Percentiles rank a stretch among this genome's conserved stretches.
phyloP scores from a whole-genome alignment of 1,284 basidiomycete species.

The Cystobasidiaceae sp. region DNA sequence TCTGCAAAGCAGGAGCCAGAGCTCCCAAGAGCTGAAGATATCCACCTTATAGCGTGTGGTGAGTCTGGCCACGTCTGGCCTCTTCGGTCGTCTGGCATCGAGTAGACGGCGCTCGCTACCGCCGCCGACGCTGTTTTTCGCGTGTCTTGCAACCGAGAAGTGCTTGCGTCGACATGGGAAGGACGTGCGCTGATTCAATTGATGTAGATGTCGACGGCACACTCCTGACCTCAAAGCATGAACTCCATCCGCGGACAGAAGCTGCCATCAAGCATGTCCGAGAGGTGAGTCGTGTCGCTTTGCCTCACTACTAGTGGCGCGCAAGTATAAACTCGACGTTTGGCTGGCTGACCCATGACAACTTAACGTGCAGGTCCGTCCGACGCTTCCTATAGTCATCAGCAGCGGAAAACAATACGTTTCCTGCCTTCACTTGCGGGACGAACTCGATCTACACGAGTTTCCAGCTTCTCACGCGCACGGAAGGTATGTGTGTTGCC shows the following conservation, averaged over 20 bases:
- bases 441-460: slow-evolving; percentile 15
- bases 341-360: neutral
- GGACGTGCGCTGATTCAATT: too few relatives aligned
- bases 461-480: slow-evolving; percentile 30
- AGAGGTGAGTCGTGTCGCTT: too few relatives aligned
- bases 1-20: neutral
- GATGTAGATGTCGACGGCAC: slow-evolving; percentile 32
- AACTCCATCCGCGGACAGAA: slow-evolving; percentile 23
- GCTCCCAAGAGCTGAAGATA: slow-evolving; percentile 14
- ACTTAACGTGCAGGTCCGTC: neutral
- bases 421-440: slow-evolving; percentile 25
- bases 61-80: neutral
- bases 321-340: too few relatives aligned
- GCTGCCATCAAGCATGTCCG: slow-evolving; percentile 26
- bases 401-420: slow-evolving; percentile 29
- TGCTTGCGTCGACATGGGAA: too few relatives aligned
- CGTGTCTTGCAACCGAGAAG: neutral
- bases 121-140: neutral
- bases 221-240: slow-evolving; percentile 26
- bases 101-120: neutral
- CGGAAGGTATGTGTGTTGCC: slow-evolving; percentile 19
- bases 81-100: neutral
- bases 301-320: too few relatives aligned
- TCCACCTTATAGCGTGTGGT: slow-evolving; percentile 29
- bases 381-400: slow-evolving; percentile 27